Evolutionary conservation across 768 basidiomycete species (phyloP), one percentile per base, ranked within the genome.

Genomic region (Psilocybe azurescens): DNA sequence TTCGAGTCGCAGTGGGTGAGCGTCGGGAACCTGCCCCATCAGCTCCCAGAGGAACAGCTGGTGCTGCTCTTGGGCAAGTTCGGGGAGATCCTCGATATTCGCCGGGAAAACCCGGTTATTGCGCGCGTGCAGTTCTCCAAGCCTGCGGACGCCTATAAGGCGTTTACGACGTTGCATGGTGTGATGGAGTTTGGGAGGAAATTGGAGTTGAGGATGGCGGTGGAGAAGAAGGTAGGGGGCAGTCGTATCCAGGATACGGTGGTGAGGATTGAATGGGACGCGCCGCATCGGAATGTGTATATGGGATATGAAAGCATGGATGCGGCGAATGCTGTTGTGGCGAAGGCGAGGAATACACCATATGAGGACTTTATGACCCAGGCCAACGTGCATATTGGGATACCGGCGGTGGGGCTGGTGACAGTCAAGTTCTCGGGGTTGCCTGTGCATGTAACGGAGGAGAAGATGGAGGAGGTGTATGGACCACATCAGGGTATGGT

Each of bases 1-100:
- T 89, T 92, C 46, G 91, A 94, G 67, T 87, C 88, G 0, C 83
- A 81, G 5, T 86, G 85, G 77, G 68, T 93, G 8, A 75, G 80
- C 39, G 63, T 94, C 1, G 76, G 77, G 4, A 83, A 87, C 24
- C 68, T 93, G 3, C 83, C 84, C 0, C 41, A 62, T 0, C 62
- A 62, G 0, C 75, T 81, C 13, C 72, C 75, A 1, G 64, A 74
- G 0, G 67, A 62, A 0, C 73, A 74, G 0, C 60, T 93, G 8
- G 62, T 63, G 3, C 44, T 67, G 1, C 55, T 86, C 0, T 74
- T 90, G 16, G 51, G 67, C 0, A 72, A 73, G 0, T 89, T 84
- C 63, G 88, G 88, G 1, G 69, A 77, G 16, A 77, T 87, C 5
- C 67, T 76, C 0, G 78, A 77, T 0, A 46, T 88, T 5, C 67